Evolutionary conservation across 2,329 filamentous ascomycete genomes (phyloP).

Genomic region (Penicillium sp.): DNA sequence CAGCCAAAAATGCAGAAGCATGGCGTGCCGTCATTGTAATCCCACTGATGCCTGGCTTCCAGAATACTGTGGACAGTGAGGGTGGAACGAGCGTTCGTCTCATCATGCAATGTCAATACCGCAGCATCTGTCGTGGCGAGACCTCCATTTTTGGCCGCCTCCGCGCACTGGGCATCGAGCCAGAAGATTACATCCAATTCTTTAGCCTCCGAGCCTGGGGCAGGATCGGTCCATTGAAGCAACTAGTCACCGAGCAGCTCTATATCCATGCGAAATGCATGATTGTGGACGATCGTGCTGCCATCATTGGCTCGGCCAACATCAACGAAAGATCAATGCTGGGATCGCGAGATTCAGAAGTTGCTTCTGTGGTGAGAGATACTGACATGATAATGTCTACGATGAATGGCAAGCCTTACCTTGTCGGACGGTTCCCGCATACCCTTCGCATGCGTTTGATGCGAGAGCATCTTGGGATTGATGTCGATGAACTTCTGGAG

Average conservation of each 20-base stretch:
- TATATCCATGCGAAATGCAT: constrained; percentile 98
- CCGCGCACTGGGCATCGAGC: constrained; percentile 72
- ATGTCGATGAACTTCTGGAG: constrained; percentile 85
- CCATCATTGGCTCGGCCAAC: constrained; percentile 93
- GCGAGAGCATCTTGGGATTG: constrained; percentile 93
- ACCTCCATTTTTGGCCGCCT: constrained; percentile 86
- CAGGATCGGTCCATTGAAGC: constrained; percentile 73
- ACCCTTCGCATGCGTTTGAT: constrained; percentile 88
- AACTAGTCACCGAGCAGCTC: constrained; percentile 86
- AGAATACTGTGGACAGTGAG: constrained; percentile 89
- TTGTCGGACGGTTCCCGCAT: constrained; percentile 86
- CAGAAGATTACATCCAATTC: constrained; percentile 92
- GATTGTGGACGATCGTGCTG: constrained; percentile 87
- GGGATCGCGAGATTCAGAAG: constrained; percentile 84
- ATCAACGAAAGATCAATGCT: constrained; percentile 98
- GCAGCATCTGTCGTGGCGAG: constrained; percentile 89
- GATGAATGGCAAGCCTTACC: constrained; percentile 85
- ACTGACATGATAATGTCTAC: constrained; percentile 86
- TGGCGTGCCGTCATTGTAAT: constrained; percentile 90
- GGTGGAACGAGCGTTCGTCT: constrained; percentile 90
- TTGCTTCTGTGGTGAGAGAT: constrained; percentile 82
- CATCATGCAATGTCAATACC: constrained; percentile 95
- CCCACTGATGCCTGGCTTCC: constrained; percentile 95
- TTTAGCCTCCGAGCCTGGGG: constrained; percentile 91
- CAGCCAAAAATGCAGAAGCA: constrained; percentile 73